phyloP scores from a whole-genome alignment of 192 early-diverging fungal species.

The Coemansia sp. region DNA sequence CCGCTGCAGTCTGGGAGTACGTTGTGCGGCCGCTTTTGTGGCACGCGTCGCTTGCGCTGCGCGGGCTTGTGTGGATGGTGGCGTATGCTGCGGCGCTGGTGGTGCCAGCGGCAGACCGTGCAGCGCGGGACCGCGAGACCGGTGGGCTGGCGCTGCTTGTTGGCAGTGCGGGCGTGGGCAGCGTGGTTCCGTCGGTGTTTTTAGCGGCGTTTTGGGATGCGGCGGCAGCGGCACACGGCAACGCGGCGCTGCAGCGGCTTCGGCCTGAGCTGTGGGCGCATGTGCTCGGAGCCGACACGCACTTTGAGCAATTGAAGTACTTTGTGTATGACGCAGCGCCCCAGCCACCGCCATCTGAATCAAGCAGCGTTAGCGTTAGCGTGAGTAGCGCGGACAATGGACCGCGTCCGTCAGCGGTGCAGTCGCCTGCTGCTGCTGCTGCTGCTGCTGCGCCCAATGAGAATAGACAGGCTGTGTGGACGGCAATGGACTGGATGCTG shows the following conservation, averaged over 20 bases:
- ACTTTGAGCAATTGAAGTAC: background rate
- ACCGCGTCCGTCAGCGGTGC: no score
- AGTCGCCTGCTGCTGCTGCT: no score
- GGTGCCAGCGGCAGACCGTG: background rate
- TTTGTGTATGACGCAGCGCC: conserved; percentile 9
- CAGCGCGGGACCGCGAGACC: background rate
- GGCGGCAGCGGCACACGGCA: conserved; percentile 1
- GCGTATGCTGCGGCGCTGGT: background rate
- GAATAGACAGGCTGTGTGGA: conserved; percentile 35
- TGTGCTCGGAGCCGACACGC: conserved; percentile 6
- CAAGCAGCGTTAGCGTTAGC: background rate
- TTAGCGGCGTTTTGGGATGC: conserved; percentile 33
- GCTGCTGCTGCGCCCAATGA: no score
- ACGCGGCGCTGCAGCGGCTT: conserved; percentile 42
- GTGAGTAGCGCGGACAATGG: background rate
- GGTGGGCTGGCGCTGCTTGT: background rate
- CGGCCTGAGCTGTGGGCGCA: conserved; percentile 50
- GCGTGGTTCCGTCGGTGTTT: conserved; percentile 28
- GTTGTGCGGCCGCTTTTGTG: conserved; percentile 6
- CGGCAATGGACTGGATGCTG: conserved; percentile 43
- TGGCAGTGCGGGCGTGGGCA: conserved; percentile 6
- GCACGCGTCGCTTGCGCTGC: background rate
- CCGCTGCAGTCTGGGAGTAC: background rate
- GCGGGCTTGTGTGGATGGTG: background rate
- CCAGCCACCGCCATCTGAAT: conserved; percentile 1